These are phyloP conservation scores for Lycium barbarum DNA, from an alignment of 257 asterid genomes.

Conservation along the genomic window DNA sequence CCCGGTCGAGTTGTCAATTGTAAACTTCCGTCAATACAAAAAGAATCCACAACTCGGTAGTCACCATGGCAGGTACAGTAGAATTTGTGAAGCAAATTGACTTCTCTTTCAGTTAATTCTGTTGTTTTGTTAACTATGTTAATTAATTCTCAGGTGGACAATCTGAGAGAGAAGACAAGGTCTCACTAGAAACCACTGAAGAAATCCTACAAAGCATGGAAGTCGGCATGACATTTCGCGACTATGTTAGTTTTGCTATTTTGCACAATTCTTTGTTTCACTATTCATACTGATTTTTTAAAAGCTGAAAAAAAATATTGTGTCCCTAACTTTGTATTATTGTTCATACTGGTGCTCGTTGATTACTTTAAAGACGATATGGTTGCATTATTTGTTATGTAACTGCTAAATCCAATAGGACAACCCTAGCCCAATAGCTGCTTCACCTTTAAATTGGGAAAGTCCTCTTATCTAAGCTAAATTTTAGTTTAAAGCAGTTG, in stretches of 20 bases:
- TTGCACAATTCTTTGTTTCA: not conserved
- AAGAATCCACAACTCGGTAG: not conserved
- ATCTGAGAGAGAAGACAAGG: conserved; percentile 78
- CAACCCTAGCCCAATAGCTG: not conserved
- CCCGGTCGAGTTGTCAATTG: not conserved
- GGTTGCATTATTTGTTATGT: not conserved
- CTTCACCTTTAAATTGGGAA: not conserved
- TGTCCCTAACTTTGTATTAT: not conserved
- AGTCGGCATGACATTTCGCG: conserved; percentile 97
- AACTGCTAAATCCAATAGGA: conserved; percentile 6
- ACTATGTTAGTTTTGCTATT: conserved; percentile 57
- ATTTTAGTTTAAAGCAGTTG: not conserved
- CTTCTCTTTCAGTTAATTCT: not conserved
- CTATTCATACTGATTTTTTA: too few relatives aligned
- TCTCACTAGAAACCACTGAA: conserved; percentile 82
- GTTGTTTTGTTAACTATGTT: not conserved
- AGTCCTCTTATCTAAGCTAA: not conserved
- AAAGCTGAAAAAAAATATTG: not conserved
- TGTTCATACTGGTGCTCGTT: not conserved
- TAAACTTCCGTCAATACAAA: not conserved
- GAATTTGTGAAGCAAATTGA: not conserved
- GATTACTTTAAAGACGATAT: not conserved
- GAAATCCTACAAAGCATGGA: conserved; percentile 97
- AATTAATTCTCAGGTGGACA: conserved; percentile 59
- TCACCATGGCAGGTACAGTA: conserved; percentile 41